Evolutionary conservation across 2,329 filamentous ascomycete genomes (phyloP).

Genomic region (Xenosphaeropsis pyriputrescens): DNA sequence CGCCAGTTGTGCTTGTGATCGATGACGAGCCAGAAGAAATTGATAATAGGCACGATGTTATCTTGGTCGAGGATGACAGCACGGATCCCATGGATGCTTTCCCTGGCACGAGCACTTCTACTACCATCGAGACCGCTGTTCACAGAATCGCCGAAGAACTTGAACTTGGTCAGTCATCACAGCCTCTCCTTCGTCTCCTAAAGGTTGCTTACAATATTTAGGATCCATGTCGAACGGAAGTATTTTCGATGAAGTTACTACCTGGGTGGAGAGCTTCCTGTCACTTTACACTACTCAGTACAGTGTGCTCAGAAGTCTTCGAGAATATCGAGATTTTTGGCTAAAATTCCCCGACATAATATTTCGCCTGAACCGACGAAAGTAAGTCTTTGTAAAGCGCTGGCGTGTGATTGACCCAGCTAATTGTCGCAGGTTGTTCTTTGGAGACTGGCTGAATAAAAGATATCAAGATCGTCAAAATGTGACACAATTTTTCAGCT

Average conservation of each 20-base stretch:
- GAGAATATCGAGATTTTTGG: conserved; percentile 35
- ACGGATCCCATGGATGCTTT: conserved; percentile 29
- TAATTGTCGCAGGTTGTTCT: conserved; percentile 14
- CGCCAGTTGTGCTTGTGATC: conserved; percentile 13
- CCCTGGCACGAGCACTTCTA: conserved; percentile 21
- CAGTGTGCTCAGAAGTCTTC: no score
- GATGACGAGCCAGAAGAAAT: conserved; percentile 8
- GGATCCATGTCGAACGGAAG: no score
- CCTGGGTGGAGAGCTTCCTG: conserved; percentile 36
- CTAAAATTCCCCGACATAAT: conserved; percentile 33
- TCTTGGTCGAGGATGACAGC: conserved; percentile 3
- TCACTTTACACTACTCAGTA: no score
- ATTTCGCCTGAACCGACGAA: conserved; percentile 22
- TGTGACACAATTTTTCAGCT: conserved; percentile 14
- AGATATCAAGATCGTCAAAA: conserved; percentile 8
- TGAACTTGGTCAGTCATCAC: no score
- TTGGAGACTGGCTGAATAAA: conserved; percentile 15
- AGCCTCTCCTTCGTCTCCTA: conserved; percentile 3
- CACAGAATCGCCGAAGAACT: not conserved
- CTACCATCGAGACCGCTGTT: conserved; percentile 8
- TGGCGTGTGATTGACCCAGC: not conserved
- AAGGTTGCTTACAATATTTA: conserved; percentile 4
- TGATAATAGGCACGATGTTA: conserved; percentile 2
- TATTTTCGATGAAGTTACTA: conserved; percentile 26
- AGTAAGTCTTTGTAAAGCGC: conserved; percentile 19